A percentile compares a stretch with the other conserved stretches of the same genome.
Conservation (phyloP, 225 moss, liverwort and hornwort genomes). For the Pseudisothecium myosuroides region DNA sequence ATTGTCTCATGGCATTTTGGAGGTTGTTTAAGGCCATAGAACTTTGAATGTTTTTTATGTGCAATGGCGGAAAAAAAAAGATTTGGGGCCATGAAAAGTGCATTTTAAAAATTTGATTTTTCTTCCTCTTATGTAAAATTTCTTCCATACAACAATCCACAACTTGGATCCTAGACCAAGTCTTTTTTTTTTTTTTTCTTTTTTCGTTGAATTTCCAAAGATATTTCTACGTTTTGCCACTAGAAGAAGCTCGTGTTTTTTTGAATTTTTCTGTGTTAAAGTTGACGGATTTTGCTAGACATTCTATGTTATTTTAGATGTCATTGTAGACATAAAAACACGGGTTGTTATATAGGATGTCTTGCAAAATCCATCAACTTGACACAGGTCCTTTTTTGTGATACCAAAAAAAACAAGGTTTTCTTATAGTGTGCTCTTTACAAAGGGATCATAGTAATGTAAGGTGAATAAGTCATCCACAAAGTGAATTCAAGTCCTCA, state of each 20-base stretch:
- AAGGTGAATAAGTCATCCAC: background rate
- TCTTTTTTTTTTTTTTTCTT: background rate
- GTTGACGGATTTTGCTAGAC: too few species aligned
- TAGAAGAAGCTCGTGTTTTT: too few species aligned
- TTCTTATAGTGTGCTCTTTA: too few species aligned
- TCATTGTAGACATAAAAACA: too few species aligned
- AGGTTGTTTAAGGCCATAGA: background rate
- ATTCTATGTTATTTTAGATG: too few species aligned
- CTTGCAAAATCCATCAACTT: too few species aligned
- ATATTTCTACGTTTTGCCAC: background rate
- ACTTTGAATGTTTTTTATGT: background rate
- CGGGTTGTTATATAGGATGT: too few species aligned
- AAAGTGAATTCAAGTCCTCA: background rate
- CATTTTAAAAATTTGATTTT: accelerated
- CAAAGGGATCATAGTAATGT: background rate
- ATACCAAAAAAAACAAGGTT: too few species aligned
- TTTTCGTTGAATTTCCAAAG: background rate
- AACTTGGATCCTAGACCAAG: background rate
- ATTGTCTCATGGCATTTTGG: too few species aligned
- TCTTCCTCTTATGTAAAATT: background rate
- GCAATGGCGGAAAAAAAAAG: background rate
- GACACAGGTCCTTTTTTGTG: too few species aligned
- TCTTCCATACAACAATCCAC: background rate
- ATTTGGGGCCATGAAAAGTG: background rate
- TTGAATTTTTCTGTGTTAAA: too few species aligned